phyloP scores from a whole-genome alignment of 345 rosid genomes.

The Stellera chamaejasme region DNA sequence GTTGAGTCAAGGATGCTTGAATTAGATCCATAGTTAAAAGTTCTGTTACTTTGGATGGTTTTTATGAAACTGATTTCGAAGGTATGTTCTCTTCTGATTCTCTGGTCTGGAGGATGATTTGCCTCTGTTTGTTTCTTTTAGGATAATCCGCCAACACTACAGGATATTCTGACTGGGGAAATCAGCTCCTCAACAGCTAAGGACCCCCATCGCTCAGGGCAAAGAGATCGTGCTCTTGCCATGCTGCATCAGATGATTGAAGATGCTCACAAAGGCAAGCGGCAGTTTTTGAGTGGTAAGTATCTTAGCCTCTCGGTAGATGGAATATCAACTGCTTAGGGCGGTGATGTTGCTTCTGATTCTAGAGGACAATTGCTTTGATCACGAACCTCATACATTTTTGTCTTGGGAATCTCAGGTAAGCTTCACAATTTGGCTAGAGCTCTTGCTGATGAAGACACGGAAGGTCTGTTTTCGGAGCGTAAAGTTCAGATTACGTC shows the following conservation, averaged over 20 bases:
- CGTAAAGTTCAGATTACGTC: constrained; percentile 26
- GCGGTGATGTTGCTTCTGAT: constrained; percentile 8
- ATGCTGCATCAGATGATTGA: constrained; percentile 93
- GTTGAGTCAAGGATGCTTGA: too few species aligned
- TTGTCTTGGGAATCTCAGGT: constrained; percentile 32
- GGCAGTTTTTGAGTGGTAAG: constrained; percentile 94
- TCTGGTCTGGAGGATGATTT: constrained; percentile 3
- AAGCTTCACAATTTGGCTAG: constrained; percentile 96
- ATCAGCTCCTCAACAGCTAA: constrained; percentile 39
- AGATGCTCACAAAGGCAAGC: constrained; percentile 95
- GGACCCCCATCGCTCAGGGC: constrained; percentile 73
- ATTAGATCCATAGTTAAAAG: too few species aligned
- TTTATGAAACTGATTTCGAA: too few species aligned
- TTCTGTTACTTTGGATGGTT: too few species aligned
- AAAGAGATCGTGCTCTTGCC: constrained; percentile 84
- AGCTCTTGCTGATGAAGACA: constrained; percentile 90
- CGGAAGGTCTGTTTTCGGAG: constrained; percentile 38
- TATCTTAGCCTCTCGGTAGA: constrained; percentile 12
- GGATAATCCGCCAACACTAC: constrained; percentile 69
- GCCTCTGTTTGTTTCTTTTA: constrained; percentile 19
- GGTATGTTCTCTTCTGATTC: too few species aligned
- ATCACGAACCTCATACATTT: constrained; percentile 9
- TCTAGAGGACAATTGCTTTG: constrained; percentile 16
- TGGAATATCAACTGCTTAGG: constrained; percentile 6
- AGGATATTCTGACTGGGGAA: constrained; percentile 61